These are phyloP conservation scores for Aspergillus hancockii DNA, from an alignment of 495 filamentous ascomycete species.

Conservation along the genomic window DNA sequence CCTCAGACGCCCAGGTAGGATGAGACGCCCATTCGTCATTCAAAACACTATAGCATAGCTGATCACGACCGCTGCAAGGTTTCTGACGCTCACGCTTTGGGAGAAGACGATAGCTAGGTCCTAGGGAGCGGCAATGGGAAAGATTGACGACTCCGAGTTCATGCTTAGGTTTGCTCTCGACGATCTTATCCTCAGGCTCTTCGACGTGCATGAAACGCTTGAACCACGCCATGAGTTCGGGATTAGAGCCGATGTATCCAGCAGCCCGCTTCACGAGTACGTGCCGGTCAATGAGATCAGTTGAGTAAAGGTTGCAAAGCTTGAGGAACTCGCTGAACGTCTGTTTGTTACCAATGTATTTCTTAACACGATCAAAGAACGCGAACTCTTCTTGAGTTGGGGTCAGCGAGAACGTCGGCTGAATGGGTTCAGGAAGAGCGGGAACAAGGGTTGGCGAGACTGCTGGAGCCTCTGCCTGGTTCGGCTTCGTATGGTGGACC, in stretches of 20 bases:
- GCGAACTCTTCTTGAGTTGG: conserved; percentile 78
- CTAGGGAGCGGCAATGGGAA: conserved; percentile 88
- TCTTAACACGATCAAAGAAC: conserved; percentile 96
- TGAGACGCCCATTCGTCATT: conserved; percentile 99
- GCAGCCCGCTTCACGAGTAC: conserved; percentile 77
- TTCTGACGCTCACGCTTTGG: conserved; percentile 86
- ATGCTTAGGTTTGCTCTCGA: conserved; percentile 73
- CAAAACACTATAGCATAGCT: conserved; percentile 84
- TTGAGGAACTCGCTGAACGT: conserved; percentile 94
- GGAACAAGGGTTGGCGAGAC: conserved; percentile 87
- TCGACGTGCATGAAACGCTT: conserved; percentile 73
- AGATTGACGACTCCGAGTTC: conserved; percentile 77
- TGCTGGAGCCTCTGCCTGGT: conserved; percentile 63
- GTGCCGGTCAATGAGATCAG: conserved; percentile 82
- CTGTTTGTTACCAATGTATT: conserved; percentile 88
- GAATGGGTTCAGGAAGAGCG: conserved; percentile 79
- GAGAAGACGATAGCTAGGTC: conserved; percentile 90
- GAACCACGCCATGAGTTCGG: conserved; percentile 84
- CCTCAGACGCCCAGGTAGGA: conserved; percentile 98
- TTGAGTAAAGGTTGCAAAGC: conserved; percentile 88
- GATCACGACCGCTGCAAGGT: conserved; percentile 88
- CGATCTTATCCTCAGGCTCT: conserved; percentile 68
- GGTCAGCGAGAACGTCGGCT: conserved; percentile 58
- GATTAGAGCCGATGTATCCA: conserved; percentile 83
- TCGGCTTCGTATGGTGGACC: conserved; percentile 60